These are phyloP conservation scores for Abrus pulchellus DNA, from an alignment of 306 rosid genomes.

Conservation along the genomic window DNA sequence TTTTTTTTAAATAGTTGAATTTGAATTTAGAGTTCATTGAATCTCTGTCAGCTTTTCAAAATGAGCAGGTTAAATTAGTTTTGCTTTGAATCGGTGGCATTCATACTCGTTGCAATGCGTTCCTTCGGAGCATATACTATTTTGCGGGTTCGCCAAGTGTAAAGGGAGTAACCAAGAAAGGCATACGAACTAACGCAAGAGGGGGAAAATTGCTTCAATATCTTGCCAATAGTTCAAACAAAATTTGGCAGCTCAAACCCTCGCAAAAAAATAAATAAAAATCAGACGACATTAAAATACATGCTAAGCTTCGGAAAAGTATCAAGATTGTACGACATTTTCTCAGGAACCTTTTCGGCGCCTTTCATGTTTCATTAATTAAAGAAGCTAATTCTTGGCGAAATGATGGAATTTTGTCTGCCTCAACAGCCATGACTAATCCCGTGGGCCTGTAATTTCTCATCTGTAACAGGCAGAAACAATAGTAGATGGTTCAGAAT, in stretches of 20 bases:
- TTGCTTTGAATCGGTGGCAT: background rate
- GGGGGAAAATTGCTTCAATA: constrained; percentile 3
- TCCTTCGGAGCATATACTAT: constrained; percentile 23
- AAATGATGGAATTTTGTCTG: constrained; percentile 65
- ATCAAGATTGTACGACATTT: background rate
- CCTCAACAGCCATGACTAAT: constrained; percentile 70
- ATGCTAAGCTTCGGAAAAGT: constrained; percentile 18
- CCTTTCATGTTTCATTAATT: constrained; percentile 53
- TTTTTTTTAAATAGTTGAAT: background rate
- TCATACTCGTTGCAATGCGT: constrained; percentile 12
- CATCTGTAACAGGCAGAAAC: constrained; percentile 58
- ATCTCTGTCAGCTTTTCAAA: background rate
- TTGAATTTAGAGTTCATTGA: background rate
- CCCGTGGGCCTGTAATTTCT: constrained; percentile 67
- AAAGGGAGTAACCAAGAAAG: background rate
- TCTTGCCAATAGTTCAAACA: constrained; percentile 4
- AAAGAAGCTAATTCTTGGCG: constrained; percentile 65
- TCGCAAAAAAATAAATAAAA: background rate
- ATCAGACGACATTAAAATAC: background rate
- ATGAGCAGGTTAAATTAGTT: background rate
- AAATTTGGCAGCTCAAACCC: constrained; percentile 41
- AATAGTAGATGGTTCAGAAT: constrained; percentile 39
- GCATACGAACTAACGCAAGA: constrained; percentile 6
- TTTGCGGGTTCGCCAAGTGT: constrained; percentile 2
- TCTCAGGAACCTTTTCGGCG: constrained; percentile 35